A percentile compares a stretch with the other conserved stretches of the same genome.
Evolutionary conservation across 352 stramenopile species (phyloP).

Genomic region (Phytophthora citricola): DNA sequence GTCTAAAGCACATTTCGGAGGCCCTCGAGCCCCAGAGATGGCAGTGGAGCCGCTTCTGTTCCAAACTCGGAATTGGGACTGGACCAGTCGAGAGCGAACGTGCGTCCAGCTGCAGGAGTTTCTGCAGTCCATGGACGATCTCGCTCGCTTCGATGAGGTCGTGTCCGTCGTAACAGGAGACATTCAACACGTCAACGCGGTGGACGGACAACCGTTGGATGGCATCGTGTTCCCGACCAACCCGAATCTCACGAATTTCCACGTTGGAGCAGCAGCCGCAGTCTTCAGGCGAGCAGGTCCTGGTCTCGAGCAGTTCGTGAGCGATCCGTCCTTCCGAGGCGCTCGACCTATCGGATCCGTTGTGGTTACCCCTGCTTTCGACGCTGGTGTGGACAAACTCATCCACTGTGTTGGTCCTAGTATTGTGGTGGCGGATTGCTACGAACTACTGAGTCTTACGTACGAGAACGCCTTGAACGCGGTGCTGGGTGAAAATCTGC

Average conservation of each 20-base stretch:
- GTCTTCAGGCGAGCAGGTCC: slow-evolving; percentile 54
- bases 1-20: slow-evolving; percentile 26
- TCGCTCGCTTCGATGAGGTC: slow-evolving; percentile 19
- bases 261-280: slow-evolving; percentile 40
- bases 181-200: slow-evolving; percentile 26
- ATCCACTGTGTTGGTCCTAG: slow-evolving; percentile 60
- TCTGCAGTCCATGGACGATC: too few relatives aligned
- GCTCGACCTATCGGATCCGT: slow-evolving; percentile 12
- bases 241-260: slow-evolving; percentile 38
- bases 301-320: slow-evolving; percentile 39
- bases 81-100: too few relatives aligned
- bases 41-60: too few relatives aligned
- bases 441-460: slow-evolving; percentile 21
- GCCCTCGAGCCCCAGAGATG: slow-evolving; percentile 6
- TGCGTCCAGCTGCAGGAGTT: too few relatives aligned
- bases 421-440: slow-evolving; percentile 19
- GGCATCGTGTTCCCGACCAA: slow-evolving; percentile 61
- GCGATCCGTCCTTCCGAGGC: slow-evolving; percentile 23
- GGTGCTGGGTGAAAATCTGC: slow-evolving; percentile 37
- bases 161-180: slow-evolving; percentile 39
- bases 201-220: slow-evolving; percentile 27
- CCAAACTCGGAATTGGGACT: too few relatives aligned
- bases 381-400: slow-evolving; percentile 46
- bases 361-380: slow-evolving; percentile 52
- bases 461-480: slow-evolving; percentile 38